Percentiles rank a stretch among this genome's conserved stretches.
Conservation (phyloP, 2,329 filamentous ascomycete genomes). For the Fusarium sp. region DNA sequence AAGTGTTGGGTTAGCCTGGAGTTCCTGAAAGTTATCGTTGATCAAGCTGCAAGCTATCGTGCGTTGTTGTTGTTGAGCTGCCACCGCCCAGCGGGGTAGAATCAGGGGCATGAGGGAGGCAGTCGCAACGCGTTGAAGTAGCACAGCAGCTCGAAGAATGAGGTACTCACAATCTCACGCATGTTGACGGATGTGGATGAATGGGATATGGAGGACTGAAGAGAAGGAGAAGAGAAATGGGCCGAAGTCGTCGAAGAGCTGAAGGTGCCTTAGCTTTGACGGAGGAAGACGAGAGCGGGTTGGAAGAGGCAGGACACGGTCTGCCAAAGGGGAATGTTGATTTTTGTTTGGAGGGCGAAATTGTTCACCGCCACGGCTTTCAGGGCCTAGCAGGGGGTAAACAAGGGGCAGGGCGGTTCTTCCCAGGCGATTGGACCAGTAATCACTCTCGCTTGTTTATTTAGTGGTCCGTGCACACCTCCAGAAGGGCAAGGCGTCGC, state of each 20-base stretch:
- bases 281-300: conserved; percentile 50
- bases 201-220: conserved; percentile 45
- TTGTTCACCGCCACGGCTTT: conserved; percentile 56
- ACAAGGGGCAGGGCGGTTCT: conserved; percentile 48
- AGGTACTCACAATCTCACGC: conserved; percentile 77
- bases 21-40: conserved; percentile 28
- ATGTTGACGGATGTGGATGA: conserved; percentile 64
- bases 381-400: conserved; percentile 44
- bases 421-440: conserved; percentile 41
- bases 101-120: conserved; percentile 53
- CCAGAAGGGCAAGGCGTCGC: conserved; percentile 50
- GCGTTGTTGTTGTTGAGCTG: conserved; percentile 32
- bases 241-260: conserved; percentile 53
- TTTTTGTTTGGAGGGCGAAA: conserved; percentile 55
- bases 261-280: conserved; percentile 54
- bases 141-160: conserved; percentile 32
- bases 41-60: conserved; percentile 31
- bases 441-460: conserved; percentile 56
- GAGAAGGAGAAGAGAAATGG: conserved; percentile 42
- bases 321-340: conserved; percentile 53
- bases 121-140: conserved; percentile 15
- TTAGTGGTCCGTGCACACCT: conserved; percentile 49
- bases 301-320: conserved; percentile 49
- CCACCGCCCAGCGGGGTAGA: conserved; percentile 55
- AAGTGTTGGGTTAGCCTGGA: conserved; percentile 69